Base-by-base conservation (phyloP, 176 grass and related monocot genomes). In the Otatea glauca region DNA sequence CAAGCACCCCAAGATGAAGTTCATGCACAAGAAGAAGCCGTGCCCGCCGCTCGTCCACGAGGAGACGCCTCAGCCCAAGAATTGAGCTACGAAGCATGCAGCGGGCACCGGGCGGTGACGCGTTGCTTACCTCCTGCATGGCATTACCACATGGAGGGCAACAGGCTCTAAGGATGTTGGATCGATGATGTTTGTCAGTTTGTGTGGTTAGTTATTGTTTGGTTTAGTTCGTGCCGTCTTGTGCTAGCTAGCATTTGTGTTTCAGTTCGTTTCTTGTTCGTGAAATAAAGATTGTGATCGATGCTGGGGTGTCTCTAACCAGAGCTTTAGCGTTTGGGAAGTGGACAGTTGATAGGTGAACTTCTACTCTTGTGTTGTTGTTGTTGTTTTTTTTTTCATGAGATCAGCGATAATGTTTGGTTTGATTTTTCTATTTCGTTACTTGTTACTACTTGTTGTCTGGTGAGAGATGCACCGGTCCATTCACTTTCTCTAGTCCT, bases 11-110 rank as follows among this genome's bases (percentile, higher is more conserved):
- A 89, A 86, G 77, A 35, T 89, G 55, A 86, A 90, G 74, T 48
- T 90, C 58, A 79, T 90, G 84, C 84, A 86, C 88, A 90, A 74
- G 88, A 90, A 86, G 88, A 90, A 90, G 79, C 88, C 88, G 48
- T 90, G 88, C 79, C 88, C 88, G 78, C 88, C 88, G 73, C 87
- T 80, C 49, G 69, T 41, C 42, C 82, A 81, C 51, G 88, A 83
- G 21, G 84, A 74, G 66, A 82, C 54, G 7, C 15, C 78, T 12
- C 53, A 60, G 64, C 78, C 53, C 54, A 65, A 83, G 27, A 75
- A 75, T 45, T 83, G 70, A 83, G 44, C 77, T 15, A 17, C 42
- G 55, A 24, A 13, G 23, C 15, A 32, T 45, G 41, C 41, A 78
- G 58, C 41, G 55, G n/a, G 45, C 45, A 5, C 23, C 24, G 55